Evolutionary conservation across 2,329 filamentous ascomycete genomes (phyloP).

Genomic region (Colletotrichum tropicale): DNA sequence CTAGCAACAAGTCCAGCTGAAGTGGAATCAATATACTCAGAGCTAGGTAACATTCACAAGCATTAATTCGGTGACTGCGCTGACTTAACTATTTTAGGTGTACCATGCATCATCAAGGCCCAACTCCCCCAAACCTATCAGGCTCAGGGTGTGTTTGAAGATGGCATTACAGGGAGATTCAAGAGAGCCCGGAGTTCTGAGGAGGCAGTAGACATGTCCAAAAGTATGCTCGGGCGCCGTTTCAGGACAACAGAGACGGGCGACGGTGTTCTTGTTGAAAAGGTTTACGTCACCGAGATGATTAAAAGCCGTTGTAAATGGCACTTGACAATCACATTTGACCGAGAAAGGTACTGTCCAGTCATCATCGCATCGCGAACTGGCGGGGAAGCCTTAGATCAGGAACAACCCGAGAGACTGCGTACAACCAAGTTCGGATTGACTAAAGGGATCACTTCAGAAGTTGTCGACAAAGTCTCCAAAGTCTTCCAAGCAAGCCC

Average conservation of each 20-base stretch:
- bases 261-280: slow-evolving; percentile 23
- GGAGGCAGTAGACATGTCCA: slow-evolving; percentile 23
- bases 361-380: slow-evolving; percentile 37
- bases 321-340: slow-evolving; percentile 46
- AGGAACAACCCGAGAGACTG: neutral
- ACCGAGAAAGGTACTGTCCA: slow-evolving; percentile 44
- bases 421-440: slow-evolving; percentile 28
- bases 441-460: slow-evolving; percentile 28
- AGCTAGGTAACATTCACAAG: slow-evolving; percentile 24
- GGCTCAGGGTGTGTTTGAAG: neutral
- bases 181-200: neutral
- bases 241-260: neutral
- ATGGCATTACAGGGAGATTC: neutral
- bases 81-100: slow-evolving; percentile 16
- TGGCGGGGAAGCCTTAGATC: slow-evolving; percentile 19
- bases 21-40: slow-evolving; percentile 21
- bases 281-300: slow-evolving; percentile 40
- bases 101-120: slow-evolving; percentile 26
- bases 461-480: slow-evolving; percentile 13
- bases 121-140: neutral
- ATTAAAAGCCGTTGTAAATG: slow-evolving; percentile 35
- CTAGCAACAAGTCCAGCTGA: slow-evolving; percentile 25
- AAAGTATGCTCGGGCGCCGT: slow-evolving; percentile 20
- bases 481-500: neutral
- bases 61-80: neutral